phyloP scores from a whole-genome alignment of 805 yeast species.

The Candida palmyrensis region DNA sequence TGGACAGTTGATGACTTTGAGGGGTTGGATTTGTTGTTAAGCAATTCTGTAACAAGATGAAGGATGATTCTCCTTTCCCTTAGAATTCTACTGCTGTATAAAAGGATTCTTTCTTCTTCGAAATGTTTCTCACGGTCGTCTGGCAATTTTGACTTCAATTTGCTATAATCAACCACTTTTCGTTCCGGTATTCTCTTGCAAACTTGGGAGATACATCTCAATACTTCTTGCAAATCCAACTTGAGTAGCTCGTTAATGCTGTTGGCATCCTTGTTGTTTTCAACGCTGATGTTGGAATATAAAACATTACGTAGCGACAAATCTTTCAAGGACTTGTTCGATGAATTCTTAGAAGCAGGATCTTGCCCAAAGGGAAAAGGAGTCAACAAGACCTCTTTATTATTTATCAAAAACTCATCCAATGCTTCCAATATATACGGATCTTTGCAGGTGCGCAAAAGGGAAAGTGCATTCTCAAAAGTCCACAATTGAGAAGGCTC shows the following conservation, averaged over 20 bases:
- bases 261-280: conserved; percentile 33
- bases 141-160: conserved; percentile 25
- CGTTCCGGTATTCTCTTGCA: conserved; percentile 32
- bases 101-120: conserved; percentile 23
- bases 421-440: conserved; percentile 29
- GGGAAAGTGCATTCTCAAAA: conserved; percentile 32
- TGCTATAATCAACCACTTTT: conserved; percentile 15
- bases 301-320: conserved; percentile 37
- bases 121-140: conserved; percentile 29
- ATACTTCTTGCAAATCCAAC: conserved; percentile 40
- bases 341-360: not conserved
- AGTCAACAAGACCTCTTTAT: conserved; percentile 22
- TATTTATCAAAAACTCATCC: conserved; percentile 34
- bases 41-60: conserved; percentile 41
- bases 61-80: conserved; percentile 49
- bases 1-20: conserved; percentile 25
- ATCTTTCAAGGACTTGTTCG: conserved; percentile 14
- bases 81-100: conserved; percentile 37
- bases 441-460: conserved; percentile 25
- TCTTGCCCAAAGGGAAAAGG: conserved; percentile 24
- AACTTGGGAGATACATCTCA: conserved; percentile 43
- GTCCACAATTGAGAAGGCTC: conserved; percentile 37
- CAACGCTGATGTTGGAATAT: conserved; percentile 29
- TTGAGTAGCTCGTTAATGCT: conserved; percentile 34
- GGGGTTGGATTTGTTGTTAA: conserved; percentile 33